phyloP scores from a whole-genome alignment of 2,329 filamentous ascomycete species.

The Verticillium longisporum region DNA sequence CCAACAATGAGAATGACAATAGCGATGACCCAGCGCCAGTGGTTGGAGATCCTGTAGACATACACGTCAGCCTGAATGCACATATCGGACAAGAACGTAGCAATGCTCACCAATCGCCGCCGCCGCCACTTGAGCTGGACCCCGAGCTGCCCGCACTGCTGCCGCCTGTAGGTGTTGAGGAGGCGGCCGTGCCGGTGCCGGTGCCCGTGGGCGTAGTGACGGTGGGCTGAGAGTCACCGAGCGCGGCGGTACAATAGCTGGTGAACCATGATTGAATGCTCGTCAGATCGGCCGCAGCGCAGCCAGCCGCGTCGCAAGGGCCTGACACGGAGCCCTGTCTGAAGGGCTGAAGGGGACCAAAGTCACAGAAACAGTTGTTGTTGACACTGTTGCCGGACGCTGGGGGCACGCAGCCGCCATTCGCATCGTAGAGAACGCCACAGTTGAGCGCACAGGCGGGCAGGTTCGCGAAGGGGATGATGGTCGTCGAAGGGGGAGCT shows the following conservation, averaged over 20 bases:
- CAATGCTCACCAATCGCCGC: slow-evolving; percentile 39
- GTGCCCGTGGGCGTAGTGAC: neutral
- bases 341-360: slow-evolving; percentile 43
- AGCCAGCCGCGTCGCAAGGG: slow-evolving; percentile 53
- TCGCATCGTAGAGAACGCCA: slow-evolving; percentile 59
- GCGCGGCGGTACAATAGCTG: slow-evolving; percentile 52
- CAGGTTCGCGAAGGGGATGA: slow-evolving; percentile 51
- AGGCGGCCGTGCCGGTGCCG: slow-evolving; percentile 3
- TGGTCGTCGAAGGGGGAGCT: slow-evolving; percentile 30
- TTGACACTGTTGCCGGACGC: slow-evolving; percentile 36
- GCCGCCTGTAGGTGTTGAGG: slow-evolving; percentile 18
- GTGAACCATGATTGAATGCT: slow-evolving; percentile 66
- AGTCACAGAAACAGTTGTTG: slow-evolving; percentile 66
- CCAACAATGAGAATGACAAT: slow-evolving; percentile 66
- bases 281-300: slow-evolving; percentile 39
- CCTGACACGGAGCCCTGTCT: slow-evolving; percentile 31
- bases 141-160: slow-evolving; percentile 7
- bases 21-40: slow-evolving; percentile 79
- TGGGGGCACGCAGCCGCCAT: slow-evolving; percentile 62
- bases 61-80: neutral
- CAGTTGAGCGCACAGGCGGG: slow-evolving; percentile 57
- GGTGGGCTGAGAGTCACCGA: slow-evolving; percentile 15
- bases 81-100: slow-evolving; percentile 3
- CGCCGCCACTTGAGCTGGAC: slow-evolving; percentile 14
- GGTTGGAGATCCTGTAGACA: slow-evolving; percentile 53